Evolutionary conservation across 1,284 basidiomycete genomes (phyloP), one percentile per base, ranked within the genome.

Genomic region (Cryptococcus jaspeensis): DNA sequence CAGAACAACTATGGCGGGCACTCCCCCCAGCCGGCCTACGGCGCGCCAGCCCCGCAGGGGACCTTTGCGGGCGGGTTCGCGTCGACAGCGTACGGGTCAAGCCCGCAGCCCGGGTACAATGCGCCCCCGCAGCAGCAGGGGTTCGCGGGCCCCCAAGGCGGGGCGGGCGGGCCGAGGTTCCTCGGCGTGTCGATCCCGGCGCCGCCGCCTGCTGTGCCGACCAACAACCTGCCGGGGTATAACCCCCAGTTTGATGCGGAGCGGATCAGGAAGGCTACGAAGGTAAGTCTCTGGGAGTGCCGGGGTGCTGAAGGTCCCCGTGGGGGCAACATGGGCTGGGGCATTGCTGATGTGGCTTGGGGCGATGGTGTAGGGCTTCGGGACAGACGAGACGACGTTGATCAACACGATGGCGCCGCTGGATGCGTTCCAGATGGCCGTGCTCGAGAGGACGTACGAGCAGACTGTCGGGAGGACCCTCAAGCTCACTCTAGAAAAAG

Each of bases 241-340:
- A 72, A 78, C 57, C 59, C 78, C 13, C 60, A 64, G 46, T 77
- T 77, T 52, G 78, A 78, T 53, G 72, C 72, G 8, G 73, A 77
- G 42, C 61, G 76, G 5, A 65, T 79, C 22, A 57, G 78, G 39
- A 78, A 77, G 57, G 78, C 78, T 8, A 78, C 76, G 41, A 79
- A 79, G 66, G 74, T 71, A 55, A 55, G 36, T 18, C 11, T 38
- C 22, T 20, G 20, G 18, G 40, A 25, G 23, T 5, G 28, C 16
- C 32, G 25, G 32, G 12, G 18, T 18, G 45, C 50, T 43, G 50
- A 61, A 49, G 13, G 38, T 37, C 8, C 18, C 40, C 9, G 23
- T 4, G 18, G 23, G 41, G 11, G 15, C n/a, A 23, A 18, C 6
- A 23, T 18, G 12, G n/a, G n/a, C n/a, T n/a, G n/a, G 41, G 18